Conservation (phyloP, 495 filamentous ascomycete species). For the Penicillium cataractarum region DNA sequence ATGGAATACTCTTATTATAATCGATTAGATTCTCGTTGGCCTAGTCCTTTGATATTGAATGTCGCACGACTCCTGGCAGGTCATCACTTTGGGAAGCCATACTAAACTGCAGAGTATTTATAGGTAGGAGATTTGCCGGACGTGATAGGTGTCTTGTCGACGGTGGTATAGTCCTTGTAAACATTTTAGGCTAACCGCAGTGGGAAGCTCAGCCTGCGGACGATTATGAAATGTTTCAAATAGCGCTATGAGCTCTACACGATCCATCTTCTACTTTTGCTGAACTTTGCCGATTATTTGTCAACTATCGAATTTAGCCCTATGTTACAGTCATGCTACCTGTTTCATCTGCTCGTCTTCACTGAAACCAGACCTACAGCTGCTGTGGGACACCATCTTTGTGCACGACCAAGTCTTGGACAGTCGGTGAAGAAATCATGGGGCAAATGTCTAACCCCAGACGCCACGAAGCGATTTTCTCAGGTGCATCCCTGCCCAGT, state of each 20-base stretch:
- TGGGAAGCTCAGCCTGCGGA: background rate
- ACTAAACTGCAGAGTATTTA: background rate
- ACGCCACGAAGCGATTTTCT: background rate
- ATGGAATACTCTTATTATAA: too few relatives aligned
- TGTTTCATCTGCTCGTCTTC: background rate
- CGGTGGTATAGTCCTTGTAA: too few relatives aligned
- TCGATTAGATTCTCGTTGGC: too few relatives aligned
- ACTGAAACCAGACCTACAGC: background rate
- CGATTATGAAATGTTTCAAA: background rate
- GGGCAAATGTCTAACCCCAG: background rate
- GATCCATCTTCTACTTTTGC: background rate
- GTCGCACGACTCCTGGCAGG: background rate
- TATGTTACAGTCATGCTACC: background rate
- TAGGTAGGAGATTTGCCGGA: background rate
- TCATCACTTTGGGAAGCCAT: background rate
- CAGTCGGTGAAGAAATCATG: constrained; percentile 4
- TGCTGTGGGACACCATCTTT: background rate
- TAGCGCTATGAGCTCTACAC: background rate
- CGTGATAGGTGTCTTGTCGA: too few relatives aligned
- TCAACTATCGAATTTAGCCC: background rate
- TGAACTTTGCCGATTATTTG: background rate
- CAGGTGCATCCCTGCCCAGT: constrained; percentile 1
- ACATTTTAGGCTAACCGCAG: background rate
- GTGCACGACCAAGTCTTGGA: background rate
- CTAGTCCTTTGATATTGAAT: background rate